These are phyloP conservation scores for Mediolabrus comicus DNA, from an alignment of 108 stramenopile species.

Conservation along the genomic window DNA sequence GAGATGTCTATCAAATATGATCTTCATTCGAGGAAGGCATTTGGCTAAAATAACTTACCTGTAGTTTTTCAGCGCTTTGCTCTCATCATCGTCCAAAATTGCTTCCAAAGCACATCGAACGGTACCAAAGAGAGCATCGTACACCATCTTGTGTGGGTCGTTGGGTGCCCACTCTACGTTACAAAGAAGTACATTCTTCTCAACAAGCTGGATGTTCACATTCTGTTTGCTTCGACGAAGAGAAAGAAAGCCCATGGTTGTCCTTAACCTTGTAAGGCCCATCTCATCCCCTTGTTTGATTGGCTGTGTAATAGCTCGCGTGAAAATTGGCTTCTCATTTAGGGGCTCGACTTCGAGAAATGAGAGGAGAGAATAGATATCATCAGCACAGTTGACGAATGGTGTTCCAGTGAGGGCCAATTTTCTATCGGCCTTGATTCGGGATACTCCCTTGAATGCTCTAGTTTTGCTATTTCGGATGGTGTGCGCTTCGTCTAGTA, in stretches of 20 bases:
- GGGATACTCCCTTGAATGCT: constrained; percentile 34
- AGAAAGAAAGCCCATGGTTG: constrained; percentile 49
- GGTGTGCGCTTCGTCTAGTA: constrained; percentile 62
- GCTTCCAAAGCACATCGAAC: constrained; percentile 30
- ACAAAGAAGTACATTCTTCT: constrained; percentile 45
- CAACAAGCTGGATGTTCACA: constrained; percentile 34
- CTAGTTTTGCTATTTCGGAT: constrained; percentile 47
- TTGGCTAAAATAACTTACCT: not conserved
- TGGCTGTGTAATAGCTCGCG: constrained; percentile 47
- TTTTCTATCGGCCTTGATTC: constrained; percentile 38
- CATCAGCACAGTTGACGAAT: constrained; percentile 48
- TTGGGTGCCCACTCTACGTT: constrained; percentile 32
- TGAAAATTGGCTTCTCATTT: constrained; percentile 40
- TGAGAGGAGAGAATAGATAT: constrained; percentile 39
- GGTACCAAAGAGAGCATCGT: constrained; percentile 56
- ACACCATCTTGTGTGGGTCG: constrained; percentile 50
- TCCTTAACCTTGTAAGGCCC: constrained; percentile 57
- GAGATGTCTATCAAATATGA: not conserved
- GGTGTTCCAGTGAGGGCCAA: constrained; percentile 56
- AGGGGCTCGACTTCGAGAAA: constrained; percentile 54
- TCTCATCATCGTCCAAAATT: constrained; percentile 14
- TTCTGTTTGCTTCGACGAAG: constrained; percentile 56
- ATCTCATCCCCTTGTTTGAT: constrained; percentile 55
- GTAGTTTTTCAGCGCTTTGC: constrained; percentile 24
- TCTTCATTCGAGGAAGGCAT: too few species aligned